phyloP scores from a whole-genome alignment of 306 rosid species.

The Abrus pulchellus region DNA sequence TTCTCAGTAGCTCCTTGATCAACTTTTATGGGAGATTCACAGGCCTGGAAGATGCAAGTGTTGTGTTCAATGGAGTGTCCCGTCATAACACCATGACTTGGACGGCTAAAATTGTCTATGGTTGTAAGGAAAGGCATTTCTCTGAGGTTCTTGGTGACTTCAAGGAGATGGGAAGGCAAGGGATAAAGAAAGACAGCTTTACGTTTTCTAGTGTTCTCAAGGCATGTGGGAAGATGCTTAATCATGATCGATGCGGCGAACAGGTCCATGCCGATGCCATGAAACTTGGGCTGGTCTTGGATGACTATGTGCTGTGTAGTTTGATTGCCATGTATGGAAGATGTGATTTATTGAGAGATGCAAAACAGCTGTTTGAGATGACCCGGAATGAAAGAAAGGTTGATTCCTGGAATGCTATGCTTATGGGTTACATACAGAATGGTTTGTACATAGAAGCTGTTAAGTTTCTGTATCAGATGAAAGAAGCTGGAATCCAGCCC shows the following conservation, averaged over 20 bases:
- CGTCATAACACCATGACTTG: slow-evolving; percentile 58
- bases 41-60: slow-evolving; percentile 56
- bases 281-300: slow-evolving; percentile 59
- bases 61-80: slow-evolving; percentile 48
- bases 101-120: slow-evolving; percentile 59
- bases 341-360: slow-evolving; percentile 58
- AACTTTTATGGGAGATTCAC: slow-evolving; percentile 63
- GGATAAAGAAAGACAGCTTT: slow-evolving; percentile 62
- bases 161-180: slow-evolving; percentile 62
- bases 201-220: slow-evolving; percentile 67
- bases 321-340: slow-evolving; percentile 73
- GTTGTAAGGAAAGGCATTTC: slow-evolving; percentile 61
- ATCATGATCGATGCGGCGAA: slow-evolving; percentile 54
- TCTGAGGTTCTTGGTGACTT: slow-evolving; percentile 54
- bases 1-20: slow-evolving; percentile 59
- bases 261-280: slow-evolving; percentile 68
- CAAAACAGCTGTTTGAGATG: slow-evolving; percentile 59
- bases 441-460: slow-evolving; percentile 63
- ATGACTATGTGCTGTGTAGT: slow-evolving; percentile 61
- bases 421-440: slow-evolving; percentile 56
- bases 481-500: slow-evolving; percentile 57
- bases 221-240: slow-evolving; percentile 67
- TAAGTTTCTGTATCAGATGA: slow-evolving; percentile 69
- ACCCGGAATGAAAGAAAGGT: slow-evolving; percentile 42
- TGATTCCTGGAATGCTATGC: slow-evolving; percentile 78